Percentiles rank a stretch among this genome's conserved stretches.
Evolutionary conservation across 306 rosid genomes (phyloP).

Genomic region (Quercus mongolica): DNA sequence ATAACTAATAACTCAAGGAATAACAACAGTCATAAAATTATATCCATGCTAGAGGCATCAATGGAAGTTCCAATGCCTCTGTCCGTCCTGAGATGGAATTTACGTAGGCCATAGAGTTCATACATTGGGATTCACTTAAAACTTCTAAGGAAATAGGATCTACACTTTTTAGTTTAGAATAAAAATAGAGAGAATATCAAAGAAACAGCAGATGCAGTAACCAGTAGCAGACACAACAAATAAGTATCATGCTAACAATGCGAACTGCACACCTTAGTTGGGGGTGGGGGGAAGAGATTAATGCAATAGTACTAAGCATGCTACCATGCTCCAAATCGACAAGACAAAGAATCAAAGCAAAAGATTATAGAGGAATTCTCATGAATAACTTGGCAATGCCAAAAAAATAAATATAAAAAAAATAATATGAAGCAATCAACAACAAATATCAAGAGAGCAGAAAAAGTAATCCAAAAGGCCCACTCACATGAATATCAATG

Average conservation of each 20-base stretch:
- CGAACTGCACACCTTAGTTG: not conserved
- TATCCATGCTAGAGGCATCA: not conserved
- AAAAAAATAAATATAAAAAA: not conserved
- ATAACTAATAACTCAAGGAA: not conserved
- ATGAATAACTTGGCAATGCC: not conserved
- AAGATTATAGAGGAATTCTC: not conserved
- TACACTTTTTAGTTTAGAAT: not conserved
- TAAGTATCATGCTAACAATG: not conserved
- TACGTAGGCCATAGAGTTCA: not conserved
- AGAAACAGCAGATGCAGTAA: not conserved
- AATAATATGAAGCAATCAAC: not conserved
- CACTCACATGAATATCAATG: constrained; percentile 29
- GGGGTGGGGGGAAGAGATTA: not conserved
- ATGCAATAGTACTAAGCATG: not conserved
- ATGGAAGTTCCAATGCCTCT: not conserved
- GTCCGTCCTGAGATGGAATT: not conserved
- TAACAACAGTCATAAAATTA: not conserved
- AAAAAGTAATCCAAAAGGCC: constrained; percentile 5
- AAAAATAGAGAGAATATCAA: not conserved
- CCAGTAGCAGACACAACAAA: not conserved
- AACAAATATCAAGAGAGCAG: constrained; percentile 11
- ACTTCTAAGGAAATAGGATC: not conserved
- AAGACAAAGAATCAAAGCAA: not conserved
- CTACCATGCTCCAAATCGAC: not conserved
- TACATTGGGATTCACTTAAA: not conserved